Evolutionary conservation across 2,329 filamentous ascomycete genomes (phyloP), one percentile per base, ranked within the genome.

Genomic region (Pseudogymnoascus sp.): DNA sequence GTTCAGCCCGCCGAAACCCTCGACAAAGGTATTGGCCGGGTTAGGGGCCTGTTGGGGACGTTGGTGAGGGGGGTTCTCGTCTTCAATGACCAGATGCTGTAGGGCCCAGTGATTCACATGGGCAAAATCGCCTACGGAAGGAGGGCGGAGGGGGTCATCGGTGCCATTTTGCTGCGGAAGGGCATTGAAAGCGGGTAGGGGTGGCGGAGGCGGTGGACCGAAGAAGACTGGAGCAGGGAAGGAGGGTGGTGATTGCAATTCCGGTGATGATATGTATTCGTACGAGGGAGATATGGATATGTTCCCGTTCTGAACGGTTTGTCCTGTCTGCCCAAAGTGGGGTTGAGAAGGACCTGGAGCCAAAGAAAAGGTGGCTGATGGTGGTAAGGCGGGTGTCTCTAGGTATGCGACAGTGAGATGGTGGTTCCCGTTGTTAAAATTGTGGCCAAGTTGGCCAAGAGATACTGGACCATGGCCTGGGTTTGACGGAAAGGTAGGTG

Each of bases 31-130:
- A 26, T 26, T 47, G 6, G 19, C 42, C 11, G n/a, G n/a, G 17
- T 33, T 57, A 33, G 50, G 28, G 28, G n/a, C 4, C 1, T 33
- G 10, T 13, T 33, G 47, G 28, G n/a, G 47, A 33, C 47, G 26
- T 33, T 57, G 47, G 2, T 17, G 8, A 5, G 47, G 8, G 4
- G 15, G 1, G 3, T n/a, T 53, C 26, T 28, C 28, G 10, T 9
- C 11, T 57, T 28, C 50, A 15, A 57, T 21, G 5, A 15, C 11
- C 28, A 57, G 15, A 57, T 57, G 28, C 4, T 28, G 50, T 57
- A 57, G 50, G 33, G 50, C 50, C 50, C 50, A 57, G 10, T 57
- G 50, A 11, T 57, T 57, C 26, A 57, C 50, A 13, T 57, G 50
- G n/a, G 50, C 50, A 19, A 57, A 57, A 9, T 57, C 7, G 26